Evolutionary conservation across 202 grass and related monocot genomes (phyloP).

Genomic region (Elaeis oleifera): DNA sequence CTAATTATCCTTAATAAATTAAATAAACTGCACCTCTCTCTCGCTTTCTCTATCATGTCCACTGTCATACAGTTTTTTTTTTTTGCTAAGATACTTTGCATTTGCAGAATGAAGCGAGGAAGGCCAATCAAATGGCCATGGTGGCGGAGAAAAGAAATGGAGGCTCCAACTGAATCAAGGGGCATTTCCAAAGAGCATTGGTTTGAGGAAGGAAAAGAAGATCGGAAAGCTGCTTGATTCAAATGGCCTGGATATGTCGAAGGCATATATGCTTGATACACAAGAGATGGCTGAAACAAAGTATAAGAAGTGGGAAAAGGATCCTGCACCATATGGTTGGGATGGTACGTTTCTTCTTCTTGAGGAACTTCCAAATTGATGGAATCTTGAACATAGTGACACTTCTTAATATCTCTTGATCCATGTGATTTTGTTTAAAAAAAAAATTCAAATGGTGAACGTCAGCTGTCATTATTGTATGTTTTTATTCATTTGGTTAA

Average conservation of each 20-base stretch:
- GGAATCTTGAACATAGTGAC: no score
- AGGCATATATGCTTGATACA: constrained; percentile 92
- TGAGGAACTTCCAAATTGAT: no score
- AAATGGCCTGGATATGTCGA: constrained; percentile 81
- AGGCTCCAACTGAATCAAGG: constrained; percentile 57
- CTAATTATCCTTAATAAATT: no score
- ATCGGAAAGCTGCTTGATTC: constrained; percentile 90
- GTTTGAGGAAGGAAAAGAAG: constrained; percentile 92
- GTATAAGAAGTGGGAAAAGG: constrained; percentile 98
- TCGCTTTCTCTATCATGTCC: no score
- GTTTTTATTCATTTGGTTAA: no score
- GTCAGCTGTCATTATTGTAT: no score
- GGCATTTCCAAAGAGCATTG: constrained; percentile 95
- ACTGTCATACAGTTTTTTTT: constrained; percentile 1
- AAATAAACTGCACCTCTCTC: no score
- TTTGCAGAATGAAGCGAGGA: constrained; percentile 75
- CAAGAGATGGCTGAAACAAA: constrained; percentile 72
- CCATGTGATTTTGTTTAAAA: no score
- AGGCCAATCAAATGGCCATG: constrained; percentile 84
- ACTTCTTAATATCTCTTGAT: no score
- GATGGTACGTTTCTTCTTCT: constrained; percentile 50
- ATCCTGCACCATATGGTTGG: constrained; percentile 84
- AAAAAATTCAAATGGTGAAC: no score
- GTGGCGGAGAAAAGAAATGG: constrained; percentile 88
- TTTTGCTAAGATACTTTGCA: not conserved